Percentiles rank a stretch among this genome's conserved stretches.
Conservation (phyloP, 805 yeast genomes). For the Sugiyamaella chiloensis region DNA sequence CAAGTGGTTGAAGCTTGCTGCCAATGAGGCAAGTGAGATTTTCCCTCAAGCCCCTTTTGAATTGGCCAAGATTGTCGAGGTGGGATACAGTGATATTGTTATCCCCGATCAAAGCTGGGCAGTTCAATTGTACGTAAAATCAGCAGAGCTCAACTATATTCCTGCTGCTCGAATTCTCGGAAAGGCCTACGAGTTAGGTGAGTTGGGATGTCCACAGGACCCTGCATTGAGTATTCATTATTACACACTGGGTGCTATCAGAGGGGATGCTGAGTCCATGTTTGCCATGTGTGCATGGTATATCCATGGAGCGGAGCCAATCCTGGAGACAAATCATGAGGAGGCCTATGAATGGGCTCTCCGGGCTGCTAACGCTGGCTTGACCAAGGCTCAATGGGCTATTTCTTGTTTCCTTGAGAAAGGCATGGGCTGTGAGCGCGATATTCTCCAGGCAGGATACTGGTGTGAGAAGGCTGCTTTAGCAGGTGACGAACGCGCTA, state of each 20-base stretch:
- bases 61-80: slow-evolving; percentile 75
- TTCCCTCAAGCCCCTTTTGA: slow-evolving; percentile 95
- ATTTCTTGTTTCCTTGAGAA: slow-evolving; percentile 79
- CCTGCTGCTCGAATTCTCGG: slow-evolving; percentile 81
- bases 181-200: slow-evolving; percentile 77
- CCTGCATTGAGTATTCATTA: slow-evolving; percentile 84
- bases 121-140: slow-evolving; percentile 76
- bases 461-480: slow-evolving; percentile 80
- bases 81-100: slow-evolving; percentile 83
- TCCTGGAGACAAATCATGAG: slow-evolving; percentile 66
- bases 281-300: slow-evolving; percentile 96
- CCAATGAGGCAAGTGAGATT: slow-evolving; percentile 75
- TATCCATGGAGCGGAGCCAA: slow-evolving; percentile 85
- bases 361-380: slow-evolving; percentile 72
- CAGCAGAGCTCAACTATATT: slow-evolving; percentile 83
- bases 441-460: slow-evolving; percentile 53
- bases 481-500: slow-evolving; percentile 52
- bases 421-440: slow-evolving; percentile 78
- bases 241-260: slow-evolving; percentile 84
- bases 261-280: slow-evolving; percentile 88
- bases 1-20: slow-evolving; percentile 88
- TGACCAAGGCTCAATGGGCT: slow-evolving; percentile 80
- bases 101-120: slow-evolving; percentile 83
- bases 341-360: slow-evolving; percentile 96
- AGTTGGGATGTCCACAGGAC: slow-evolving; percentile 65